Conservation (phyloP, 2,329 filamentous ascomycete species). For the Ophiostoma montium region DNA sequence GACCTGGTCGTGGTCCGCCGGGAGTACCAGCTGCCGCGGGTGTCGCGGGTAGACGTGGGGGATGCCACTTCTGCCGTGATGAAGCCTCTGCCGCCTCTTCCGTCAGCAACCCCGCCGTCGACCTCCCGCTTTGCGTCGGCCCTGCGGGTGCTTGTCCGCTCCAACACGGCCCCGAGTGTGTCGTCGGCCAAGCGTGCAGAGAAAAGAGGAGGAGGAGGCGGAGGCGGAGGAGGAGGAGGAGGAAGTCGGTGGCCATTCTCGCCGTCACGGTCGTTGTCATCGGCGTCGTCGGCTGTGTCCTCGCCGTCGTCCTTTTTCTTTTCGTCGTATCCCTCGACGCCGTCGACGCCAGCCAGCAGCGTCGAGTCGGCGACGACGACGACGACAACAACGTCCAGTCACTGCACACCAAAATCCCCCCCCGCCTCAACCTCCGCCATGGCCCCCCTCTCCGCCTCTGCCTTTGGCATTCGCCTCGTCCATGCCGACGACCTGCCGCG, state of each 20-base stretch:
- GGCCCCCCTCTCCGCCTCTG: constrained; percentile 20
- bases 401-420: too few relatives aligned
- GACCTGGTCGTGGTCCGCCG: constrained; percentile 43
- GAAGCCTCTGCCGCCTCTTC: constrained; percentile 4
- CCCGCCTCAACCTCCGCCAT: not conserved
- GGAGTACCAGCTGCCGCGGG: constrained; percentile 38
- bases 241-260: too few relatives aligned
- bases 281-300: not conserved
- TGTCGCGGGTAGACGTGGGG: too few relatives aligned
- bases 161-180: constrained; percentile 21
- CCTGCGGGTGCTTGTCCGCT: constrained; percentile 27
- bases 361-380: not conserved
- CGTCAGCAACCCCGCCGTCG: not conserved
- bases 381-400: not conserved
- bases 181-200: too few relatives aligned
- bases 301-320: not conserved
- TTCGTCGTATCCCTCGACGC: not conserved
- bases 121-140: constrained; percentile 18
- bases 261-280: too few relatives aligned
- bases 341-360: not conserved
- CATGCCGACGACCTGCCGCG: constrained; percentile 31
- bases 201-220: too few relatives aligned
- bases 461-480: constrained; percentile 35
- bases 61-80: too few relatives aligned
- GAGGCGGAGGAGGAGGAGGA: too few relatives aligned